Evolutionary conservation across 495 filamentous ascomycete species (phyloP), one percentile per base, ranked within the genome.

Genomic region (Penicillium dipodomyicola): DNA sequence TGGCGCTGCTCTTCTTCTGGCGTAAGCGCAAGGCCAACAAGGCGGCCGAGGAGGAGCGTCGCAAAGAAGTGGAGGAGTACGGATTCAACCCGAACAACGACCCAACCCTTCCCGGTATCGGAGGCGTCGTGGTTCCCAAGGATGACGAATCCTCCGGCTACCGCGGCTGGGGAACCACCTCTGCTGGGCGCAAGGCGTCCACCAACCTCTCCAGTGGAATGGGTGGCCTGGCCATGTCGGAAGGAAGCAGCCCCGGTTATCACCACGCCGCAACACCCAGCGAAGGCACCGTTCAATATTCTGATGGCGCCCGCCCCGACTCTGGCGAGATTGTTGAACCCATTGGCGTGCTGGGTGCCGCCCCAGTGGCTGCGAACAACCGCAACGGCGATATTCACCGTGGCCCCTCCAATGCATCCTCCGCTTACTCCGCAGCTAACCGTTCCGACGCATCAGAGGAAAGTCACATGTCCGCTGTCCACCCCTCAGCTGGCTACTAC

Each of bases 61-160:
- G 92, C 52, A 96, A 96, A 71, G 95, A 97, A 67, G 89, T 96
- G 3, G 93, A 97, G 68, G 94, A 97, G 62, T 97, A 97, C 68
- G 87, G 86, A 20, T 97, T 91, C 77, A 97, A 97, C 67, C 94
- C 93, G 8, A 97, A 97, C 72, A 84, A 90, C 53, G 92, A 96
- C 65, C 92, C 94, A 2, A 88, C 88, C 4, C 73, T 93, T 4
- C 91, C 92, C n/a, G 75, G 73, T 25, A 69, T 68, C 27, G 82
- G 72, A 44, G 80, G 75, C 46, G 76, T 72, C 5, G 82, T 79
- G 56, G 69, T 75, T 6, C 70, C 77, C 44, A 90, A 85, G 64
- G 87, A 92, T 64, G 88, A 90, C 54, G 83, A 80, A 55, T 77
- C 75, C 25, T 78, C 83, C 9, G 94, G 94, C 29, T 98, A 98